These are phyloP conservation scores for Sporisorium sorghi DNA, from an alignment of 1,284 basidiomycete genomes.

Conservation along the genomic window DNA sequence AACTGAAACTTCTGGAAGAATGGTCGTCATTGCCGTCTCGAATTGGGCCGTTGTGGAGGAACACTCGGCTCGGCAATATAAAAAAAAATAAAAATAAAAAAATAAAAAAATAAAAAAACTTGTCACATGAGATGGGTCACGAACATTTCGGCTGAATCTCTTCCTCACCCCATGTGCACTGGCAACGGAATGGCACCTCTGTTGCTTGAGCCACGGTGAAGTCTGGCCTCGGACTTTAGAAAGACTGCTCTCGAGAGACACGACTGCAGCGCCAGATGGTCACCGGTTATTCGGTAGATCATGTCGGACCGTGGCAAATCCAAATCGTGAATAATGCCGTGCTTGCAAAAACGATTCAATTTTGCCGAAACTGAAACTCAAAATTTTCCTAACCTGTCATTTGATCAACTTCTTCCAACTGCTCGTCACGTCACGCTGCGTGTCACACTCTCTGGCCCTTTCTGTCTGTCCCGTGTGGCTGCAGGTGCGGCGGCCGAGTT, in stretches of 20 bases:
- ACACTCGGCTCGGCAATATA: neutral
- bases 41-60: conserved; percentile 6
- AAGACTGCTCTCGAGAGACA: neutral
- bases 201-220: too few relatives aligned
- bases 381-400: neutral
- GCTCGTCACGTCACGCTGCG: conserved; percentile 14
- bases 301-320: neutral
- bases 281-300: neutral
- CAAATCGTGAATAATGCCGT: neutral
- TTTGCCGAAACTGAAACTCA: too few relatives aligned
- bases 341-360: neutral
- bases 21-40: neutral
- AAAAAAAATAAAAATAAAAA: too few relatives aligned
- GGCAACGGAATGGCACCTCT: too few relatives aligned
- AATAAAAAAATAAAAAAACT: too few relatives aligned
- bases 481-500: conserved; percentile 7
- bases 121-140: too few relatives aligned
- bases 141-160: neutral
- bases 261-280: neutral
- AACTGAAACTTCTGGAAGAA: neutral
- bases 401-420: neutral
- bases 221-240: neutral
- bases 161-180: neutral
- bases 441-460: conserved; percentile 10
- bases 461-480: conserved; percentile 9